Evolutionary conservation across 2,329 filamentous ascomycete species (phyloP), one percentile per base, ranked within the genome.

Genomic region (Aspergillus tamarii): DNA sequence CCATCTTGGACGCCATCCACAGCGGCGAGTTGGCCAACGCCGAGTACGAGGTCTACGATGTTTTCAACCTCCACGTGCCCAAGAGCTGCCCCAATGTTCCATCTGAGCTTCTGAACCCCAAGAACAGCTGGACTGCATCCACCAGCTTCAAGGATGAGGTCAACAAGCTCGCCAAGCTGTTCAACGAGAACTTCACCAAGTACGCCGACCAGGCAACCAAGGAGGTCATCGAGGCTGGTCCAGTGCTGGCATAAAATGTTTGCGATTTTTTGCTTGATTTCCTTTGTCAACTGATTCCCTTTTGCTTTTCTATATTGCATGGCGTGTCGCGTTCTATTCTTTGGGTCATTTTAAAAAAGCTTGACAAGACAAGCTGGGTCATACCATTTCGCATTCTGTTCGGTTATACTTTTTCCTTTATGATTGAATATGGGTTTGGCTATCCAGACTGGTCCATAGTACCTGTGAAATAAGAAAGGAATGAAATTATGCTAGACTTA

Each of bases 1-100:
- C 95, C 74, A 98, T 99, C 79, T 89, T 99, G 73, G 94, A 99
- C 81, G 91, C 94, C 78, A 97, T 99, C 83, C 95, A 99, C 90
- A 94, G 88, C 59, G 95, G 95, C 72, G 93, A 97, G 83, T 92
- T 99, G 71, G 93, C 93, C 76, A 91, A 96, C 74, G 90, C 88
- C 67, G 91, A 96, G 81, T 99, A 92, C 83, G 95, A 99, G 86
- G 93, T 84, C 70, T 99, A 99, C 84, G 93, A 93, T 46, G 89
- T 93, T 69, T 99, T 99, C 89, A 97, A 97, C 86, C 90, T 99
- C 63, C 87, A 91, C 77, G 93, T 99, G n/a, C 95, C 95, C 80
- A 97, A 91, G 84, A 84, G 88, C 57, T 98, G 94, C 87, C 88
- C 91, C 68, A 90, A 89, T 76, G 95, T 99, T 10, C 95, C 95